Base-by-base conservation (phyloP, 75 land plant species). In the Ceratopteris richardii region DNA sequence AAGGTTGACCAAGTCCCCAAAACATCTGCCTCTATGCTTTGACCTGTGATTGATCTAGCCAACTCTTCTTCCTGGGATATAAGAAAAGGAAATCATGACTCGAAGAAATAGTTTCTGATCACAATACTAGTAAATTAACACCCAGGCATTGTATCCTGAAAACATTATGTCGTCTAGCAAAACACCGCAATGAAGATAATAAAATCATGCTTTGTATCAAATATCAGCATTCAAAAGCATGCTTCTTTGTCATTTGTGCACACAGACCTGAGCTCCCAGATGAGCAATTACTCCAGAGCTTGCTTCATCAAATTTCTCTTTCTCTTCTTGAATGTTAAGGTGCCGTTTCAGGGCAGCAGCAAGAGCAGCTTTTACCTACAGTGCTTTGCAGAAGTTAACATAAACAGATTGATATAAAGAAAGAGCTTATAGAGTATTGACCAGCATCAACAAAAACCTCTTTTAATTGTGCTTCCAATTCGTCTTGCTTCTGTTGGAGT, bases 291-390 rank as follows among this genome's bases (percentile, higher is more conserved):
- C 74, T 37, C 80, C 60, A 40, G 74, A 74, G 58, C 79, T 86
- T 46, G 91, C 96, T 77, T 76, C 91, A 78, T 83, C 84, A 78
- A 86, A 90, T 18, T 90, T 80, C 50, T 83, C 78, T 63, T 74
- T 80, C 63, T 90, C 96, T 63, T 90, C 96, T 40, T 75, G 80
- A n/a, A 71, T 77, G 67, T 86, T 83, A 25, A 62, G 73, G 55
- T 84, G 84, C n/a, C 91, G 84, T 27, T 66, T 67, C 53, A 44
- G 67, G 29, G 80, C 81, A 65, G 70, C 71, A 47, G 73, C 57
- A 62, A 90, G 61, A 28, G 79, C 61, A 25, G 39, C 46, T 29
- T 81, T 86, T 28, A 86, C 91, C 96, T 90, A 40, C 36, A 67
- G 42, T 19, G 16, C 58, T 29, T 29, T 22, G n/a, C n/a, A n/a